Evolutionary conservation across 2,329 filamentous ascomycete genomes (phyloP), one percentile per base, ranked within the genome.

Genomic region (Coniochaeta ligniaria): DNA sequence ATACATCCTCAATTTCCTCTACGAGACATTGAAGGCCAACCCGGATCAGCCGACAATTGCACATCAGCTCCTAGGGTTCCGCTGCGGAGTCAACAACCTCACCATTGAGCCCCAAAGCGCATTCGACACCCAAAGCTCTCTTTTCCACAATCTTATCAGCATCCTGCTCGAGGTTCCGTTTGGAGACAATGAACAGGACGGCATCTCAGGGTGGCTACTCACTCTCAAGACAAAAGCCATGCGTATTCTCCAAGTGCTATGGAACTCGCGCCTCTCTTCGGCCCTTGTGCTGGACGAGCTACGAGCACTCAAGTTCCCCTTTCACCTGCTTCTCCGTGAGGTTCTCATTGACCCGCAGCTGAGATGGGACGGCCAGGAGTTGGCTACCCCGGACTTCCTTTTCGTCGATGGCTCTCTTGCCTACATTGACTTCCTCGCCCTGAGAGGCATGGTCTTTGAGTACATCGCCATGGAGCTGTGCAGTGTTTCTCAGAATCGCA

Each of bases 1-100:
- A 59, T 89, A 89, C 62, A 87, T 98, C 24, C 81, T 99, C 6
- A 89, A 94, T 64, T 94, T 99, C 68, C 77, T 99, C 41, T 89
- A 91, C 66, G 85, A 87, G 60, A 96, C 91, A 70, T 80, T 99
- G 2, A 82, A 84, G 59, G 86, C 89, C 36, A 89, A 88, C 28
- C 87, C 90, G 1, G 84, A 89, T 66, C 85, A 87, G 66, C 93
- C 95, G 5, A 96, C 89, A 1, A 88, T 99, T 66, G 95, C 94
- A 0, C 96, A 99, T 72, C 81, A 96, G 54, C 79, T 99, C 1
- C 84, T 99, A 6, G 95, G 95, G 0, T 97, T 99, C 72, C 83
- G 83, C 60, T 96, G 92, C 68, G 84, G 86, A 50, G 84, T 88
- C 38, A 87, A 86, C 63, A 82, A 83, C 11, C 78, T 98, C 2